Percentiles rank a stretch among this genome's conserved stretches.
These are phyloP conservation scores for Eucalyptus regnans DNA, from an alignment of 345 rosid species.

Conservation along the genomic window DNA sequence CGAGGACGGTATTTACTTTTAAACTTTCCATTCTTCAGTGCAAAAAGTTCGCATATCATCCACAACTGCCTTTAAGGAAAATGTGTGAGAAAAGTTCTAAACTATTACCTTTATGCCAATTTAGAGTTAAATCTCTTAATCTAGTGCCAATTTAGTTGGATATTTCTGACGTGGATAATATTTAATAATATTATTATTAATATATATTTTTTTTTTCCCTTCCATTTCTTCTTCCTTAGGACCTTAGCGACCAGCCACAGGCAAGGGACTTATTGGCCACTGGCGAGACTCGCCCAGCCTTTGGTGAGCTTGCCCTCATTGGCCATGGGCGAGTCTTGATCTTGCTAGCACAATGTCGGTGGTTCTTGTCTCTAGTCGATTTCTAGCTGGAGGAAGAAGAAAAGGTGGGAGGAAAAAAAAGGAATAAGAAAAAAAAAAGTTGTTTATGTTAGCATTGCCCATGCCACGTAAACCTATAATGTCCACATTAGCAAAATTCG, in stretches of 20 bases:
- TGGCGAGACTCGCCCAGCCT: too few species aligned
- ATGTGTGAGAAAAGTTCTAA: background rate
- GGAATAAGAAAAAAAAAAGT: too few species aligned
- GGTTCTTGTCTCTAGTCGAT: fast-evolving
- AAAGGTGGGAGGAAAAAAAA: too few species aligned
- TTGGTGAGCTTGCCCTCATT: too few species aligned
- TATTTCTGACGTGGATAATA: fast-evolving
- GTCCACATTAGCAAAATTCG: too few species aligned
- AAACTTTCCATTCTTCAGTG: background rate
- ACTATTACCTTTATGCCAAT: too few species aligned
- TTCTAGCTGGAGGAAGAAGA: fast-evolving
- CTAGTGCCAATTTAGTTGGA: too few species aligned
- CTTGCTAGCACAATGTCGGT: fast-evolving
- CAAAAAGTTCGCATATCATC: background rate
- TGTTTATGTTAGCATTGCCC: fast-evolving
- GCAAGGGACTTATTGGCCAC: fast-evolving
- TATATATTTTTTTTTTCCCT: too few species aligned
- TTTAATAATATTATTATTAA: too few species aligned
- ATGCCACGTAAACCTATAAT: fast-evolving
- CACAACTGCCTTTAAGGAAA: background rate
- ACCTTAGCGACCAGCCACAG: fast-evolving
- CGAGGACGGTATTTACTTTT: background rate
- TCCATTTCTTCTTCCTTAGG: too few species aligned
- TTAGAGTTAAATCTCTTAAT: too few species aligned
- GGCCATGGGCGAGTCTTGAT: too few species aligned